phyloP scores from a whole-genome alignment of 805 yeast genomes.

The Cyberlindnera mississippiensis region DNA sequence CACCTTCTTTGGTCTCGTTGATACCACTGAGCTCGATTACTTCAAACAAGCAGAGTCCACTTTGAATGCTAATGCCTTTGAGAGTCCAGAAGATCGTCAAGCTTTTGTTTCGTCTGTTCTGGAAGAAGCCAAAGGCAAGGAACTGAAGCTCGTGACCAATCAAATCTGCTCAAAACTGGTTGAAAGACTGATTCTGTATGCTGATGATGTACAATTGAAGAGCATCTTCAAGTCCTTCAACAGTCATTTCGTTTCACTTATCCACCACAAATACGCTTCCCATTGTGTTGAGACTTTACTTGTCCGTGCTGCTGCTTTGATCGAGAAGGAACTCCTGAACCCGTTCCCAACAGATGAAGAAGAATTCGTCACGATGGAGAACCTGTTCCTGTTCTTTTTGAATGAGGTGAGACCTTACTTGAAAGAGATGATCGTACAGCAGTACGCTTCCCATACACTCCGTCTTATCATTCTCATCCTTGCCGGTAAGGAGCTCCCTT shows the following conservation, averaged over 20 bases:
- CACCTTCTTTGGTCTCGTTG: conserved; percentile 83
- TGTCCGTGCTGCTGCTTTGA: conserved; percentile 66
- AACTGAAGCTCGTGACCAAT: conserved; percentile 85
- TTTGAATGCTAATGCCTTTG: conserved; percentile 75
- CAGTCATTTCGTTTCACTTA: conserved; percentile 71
- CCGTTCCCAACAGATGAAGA: conserved; percentile 34
- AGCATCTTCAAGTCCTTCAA: conserved; percentile 60
- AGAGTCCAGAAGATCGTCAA: conserved; percentile 61
- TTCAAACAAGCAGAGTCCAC: conserved; percentile 91
- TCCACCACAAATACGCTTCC: conserved; percentile 87
- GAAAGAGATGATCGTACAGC: conserved; percentile 60
- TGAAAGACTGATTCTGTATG: conserved; percentile 75
- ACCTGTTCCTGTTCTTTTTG: conserved; percentile 57
- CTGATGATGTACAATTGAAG: conserved; percentile 62
- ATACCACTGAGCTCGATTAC: conserved; percentile 79
- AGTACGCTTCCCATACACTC: conserved; percentile 85
- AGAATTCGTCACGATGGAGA: conserved; percentile 56
- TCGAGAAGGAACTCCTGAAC: conserved; percentile 66
- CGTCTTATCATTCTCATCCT: conserved; percentile 67
- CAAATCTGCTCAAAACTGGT: conserved; percentile 91
- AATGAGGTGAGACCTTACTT: conserved; percentile 62
- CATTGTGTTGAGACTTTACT: conserved; percentile 88
- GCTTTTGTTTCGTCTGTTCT: conserved; percentile 75
- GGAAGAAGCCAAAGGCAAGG: conserved; percentile 86
- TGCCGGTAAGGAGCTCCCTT: conserved; percentile 76